These are phyloP conservation scores for Cinchona pubescens DNA, from an alignment of 257 asterid species.

Conservation along the genomic window DNA sequence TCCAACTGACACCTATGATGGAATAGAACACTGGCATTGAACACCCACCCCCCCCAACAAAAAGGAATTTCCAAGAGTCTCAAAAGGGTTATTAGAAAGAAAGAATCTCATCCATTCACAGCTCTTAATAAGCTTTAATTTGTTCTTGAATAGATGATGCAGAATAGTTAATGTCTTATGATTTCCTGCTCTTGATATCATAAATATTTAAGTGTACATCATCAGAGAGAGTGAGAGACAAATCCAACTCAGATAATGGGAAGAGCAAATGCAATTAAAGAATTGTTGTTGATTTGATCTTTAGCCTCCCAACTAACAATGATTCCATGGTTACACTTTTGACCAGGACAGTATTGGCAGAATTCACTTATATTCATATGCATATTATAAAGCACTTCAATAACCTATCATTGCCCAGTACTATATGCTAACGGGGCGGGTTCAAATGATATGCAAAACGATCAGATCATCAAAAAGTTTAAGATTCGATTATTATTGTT, in stretches of 20 bases:
- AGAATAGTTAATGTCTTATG: not conserved
- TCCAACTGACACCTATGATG: slow-evolving; percentile 20
- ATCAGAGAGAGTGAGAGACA: slow-evolving; percentile 7
- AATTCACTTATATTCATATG: slow-evolving; percentile 15
- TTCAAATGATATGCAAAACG: too few species aligned
- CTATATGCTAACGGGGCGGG: too few species aligned
- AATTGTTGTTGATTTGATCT: slow-evolving; percentile 27
- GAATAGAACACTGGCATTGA: slow-evolving; percentile 11
- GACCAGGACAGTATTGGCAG: slow-evolving; percentile 45
- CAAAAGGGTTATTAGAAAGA: not conserved
- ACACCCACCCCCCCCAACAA: too few species aligned
- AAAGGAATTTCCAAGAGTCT: slow-evolving; percentile 10
- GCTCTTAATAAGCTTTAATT: not conserved
- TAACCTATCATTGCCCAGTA: slow-evolving; percentile 31
- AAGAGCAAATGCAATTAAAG: slow-evolving; percentile 33
- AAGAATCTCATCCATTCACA: slow-evolving; percentile 8
- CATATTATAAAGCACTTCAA: slow-evolving; percentile 20
- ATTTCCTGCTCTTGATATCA: slow-evolving; percentile 14
- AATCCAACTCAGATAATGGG: slow-evolving; percentile 24
- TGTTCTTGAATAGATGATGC: slow-evolving; percentile 3
- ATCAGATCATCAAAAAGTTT: too few species aligned
- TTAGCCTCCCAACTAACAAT: slow-evolving; percentile 41
- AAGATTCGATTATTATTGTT: too few species aligned
- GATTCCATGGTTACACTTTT: slow-evolving; percentile 53
- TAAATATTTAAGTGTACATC: not conserved